Percentiles rank a stretch among this genome's conserved stretches.
Conservation (phyloP, 1,139 yeast genomes). For the Kazachstania sp. region DNA sequence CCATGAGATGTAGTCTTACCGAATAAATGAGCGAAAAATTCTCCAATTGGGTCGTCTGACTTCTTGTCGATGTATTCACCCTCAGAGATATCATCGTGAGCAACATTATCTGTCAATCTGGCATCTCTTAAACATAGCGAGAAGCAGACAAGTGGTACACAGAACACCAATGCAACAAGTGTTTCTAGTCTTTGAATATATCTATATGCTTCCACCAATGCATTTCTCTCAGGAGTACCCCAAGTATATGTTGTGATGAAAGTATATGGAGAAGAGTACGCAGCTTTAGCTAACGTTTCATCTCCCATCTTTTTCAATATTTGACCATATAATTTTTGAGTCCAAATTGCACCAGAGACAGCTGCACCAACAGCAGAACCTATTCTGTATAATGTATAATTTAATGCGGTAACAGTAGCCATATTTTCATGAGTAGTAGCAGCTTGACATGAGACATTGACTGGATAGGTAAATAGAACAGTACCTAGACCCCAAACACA, state of each 20-base stretch:
- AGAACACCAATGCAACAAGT: slow-evolving; percentile 48
- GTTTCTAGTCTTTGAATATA: slow-evolving; percentile 52
- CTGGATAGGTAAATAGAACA: slow-evolving; percentile 60
- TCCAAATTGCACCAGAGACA: slow-evolving; percentile 61
- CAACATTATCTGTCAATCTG: slow-evolving; percentile 32
- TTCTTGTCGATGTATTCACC: slow-evolving; percentile 35
- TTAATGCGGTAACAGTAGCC: slow-evolving; percentile 54
- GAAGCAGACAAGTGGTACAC: slow-evolving; percentile 43
- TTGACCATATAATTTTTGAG: slow-evolving; percentile 36
- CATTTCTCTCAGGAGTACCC: slow-evolving; percentile 53
- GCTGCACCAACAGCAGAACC: slow-evolving; percentile 47
- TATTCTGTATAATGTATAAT: slow-evolving; percentile 47
- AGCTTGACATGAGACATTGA: slow-evolving; percentile 56
- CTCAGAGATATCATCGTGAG: slow-evolving; percentile 31
- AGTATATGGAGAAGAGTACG: slow-evolving; percentile 47
- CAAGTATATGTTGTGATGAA: slow-evolving; percentile 43
- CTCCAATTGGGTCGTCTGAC: slow-evolving; percentile 35
- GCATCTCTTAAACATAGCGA: slow-evolving; percentile 51
- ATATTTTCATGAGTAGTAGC: slow-evolving; percentile 55
- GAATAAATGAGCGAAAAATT: slow-evolving; percentile 4
- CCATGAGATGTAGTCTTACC: not conserved
- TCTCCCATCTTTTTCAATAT: slow-evolving; percentile 23
- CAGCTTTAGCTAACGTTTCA: slow-evolving; percentile 36
- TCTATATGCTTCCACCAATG: slow-evolving; percentile 50
- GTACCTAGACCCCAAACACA: slow-evolving; percentile 67